Base-by-base conservation (phyloP, 805 yeast species). In the Pichia phayaonensis region DNA sequence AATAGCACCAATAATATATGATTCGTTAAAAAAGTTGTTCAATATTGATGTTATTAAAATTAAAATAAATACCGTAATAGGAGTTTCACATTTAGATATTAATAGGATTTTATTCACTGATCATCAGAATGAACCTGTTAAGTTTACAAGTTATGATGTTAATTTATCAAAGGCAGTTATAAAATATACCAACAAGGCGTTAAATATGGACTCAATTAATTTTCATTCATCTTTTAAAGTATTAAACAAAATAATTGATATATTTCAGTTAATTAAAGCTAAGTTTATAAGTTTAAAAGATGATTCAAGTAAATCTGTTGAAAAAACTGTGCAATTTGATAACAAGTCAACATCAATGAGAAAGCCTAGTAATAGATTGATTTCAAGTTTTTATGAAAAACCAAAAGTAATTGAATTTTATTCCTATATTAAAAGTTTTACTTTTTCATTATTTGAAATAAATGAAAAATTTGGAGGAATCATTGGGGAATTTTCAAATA, bases 391-490 rank as follows among this genome's bases (percentile, higher is more conserved):
- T 18, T 59, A 65, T 40, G 49, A 60, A 18, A 57, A 45, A 22
- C 23, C 50, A 1, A 61, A 59, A 47, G 21, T 50, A 1, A 36
- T 63, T 12, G 46, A 51, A 13, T 45, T 45, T 24, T 59, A 49
- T 42, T 13, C 57, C 12, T 40, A 29, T 11, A 38, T 66, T 15
- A 57, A 58, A 13, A 26, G 46, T 0, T 7, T 66, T 1, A 34
- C 51, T 0, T 38, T 61, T 6, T 45, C 47, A 0, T 8, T 70
- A 0, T n/a, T 46, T 0, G 23, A 58, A 2, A 46, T 73, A 1
- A 56, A 59, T 23, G 53, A 56, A 1, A 46, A 53, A 15, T 72
- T 73, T 61, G 77, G 76, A 2, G 63, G 59, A 47, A 4, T 71
- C 1, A 42, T 34, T 0, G 61, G 61, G 0, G 24, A 42, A 1